Conservation (phyloP, 345 rosid genomes). For the Gossypium mustelinum region DNA sequence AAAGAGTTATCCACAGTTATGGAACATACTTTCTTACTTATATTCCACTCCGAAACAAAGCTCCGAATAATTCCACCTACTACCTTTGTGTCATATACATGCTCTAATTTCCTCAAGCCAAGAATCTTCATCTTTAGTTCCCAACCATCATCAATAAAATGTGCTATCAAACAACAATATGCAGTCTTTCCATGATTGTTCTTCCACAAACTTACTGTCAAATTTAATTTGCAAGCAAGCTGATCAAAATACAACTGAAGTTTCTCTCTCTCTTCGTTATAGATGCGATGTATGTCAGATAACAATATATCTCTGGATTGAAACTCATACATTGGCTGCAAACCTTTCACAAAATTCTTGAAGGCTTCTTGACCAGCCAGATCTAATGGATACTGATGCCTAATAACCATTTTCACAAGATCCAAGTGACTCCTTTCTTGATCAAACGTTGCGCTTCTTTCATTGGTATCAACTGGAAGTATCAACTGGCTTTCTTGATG, state of each 20-base stretch:
- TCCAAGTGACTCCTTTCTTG: not conserved
- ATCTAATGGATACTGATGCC: not conserved
- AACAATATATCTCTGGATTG: not conserved
- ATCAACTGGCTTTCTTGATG: not conserved
- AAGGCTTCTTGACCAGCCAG: not conserved
- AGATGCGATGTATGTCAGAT: too few species aligned
- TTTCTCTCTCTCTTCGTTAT: not conserved
- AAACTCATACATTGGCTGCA: not conserved
- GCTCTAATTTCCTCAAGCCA: too few species aligned
- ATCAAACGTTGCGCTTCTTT: not conserved
- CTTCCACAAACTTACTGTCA: not conserved
- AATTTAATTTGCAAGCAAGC: not conserved
- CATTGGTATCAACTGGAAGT: not conserved
- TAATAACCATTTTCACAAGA: not conserved
- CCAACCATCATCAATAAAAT: too few species aligned
- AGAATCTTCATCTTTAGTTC: too few species aligned
- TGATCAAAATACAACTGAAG: too few species aligned
- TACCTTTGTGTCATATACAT: too few species aligned
- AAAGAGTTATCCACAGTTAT: not conserved
- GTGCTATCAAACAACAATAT: too few species aligned
- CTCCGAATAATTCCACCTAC: not conserved
- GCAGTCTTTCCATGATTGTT: accelerated
- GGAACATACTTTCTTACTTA: not conserved
- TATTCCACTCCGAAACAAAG: not conserved
- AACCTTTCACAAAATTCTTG: not conserved